Conservation (phyloP, 192 early-diverging fungal species). For the Mortierella claussenii region DNA sequence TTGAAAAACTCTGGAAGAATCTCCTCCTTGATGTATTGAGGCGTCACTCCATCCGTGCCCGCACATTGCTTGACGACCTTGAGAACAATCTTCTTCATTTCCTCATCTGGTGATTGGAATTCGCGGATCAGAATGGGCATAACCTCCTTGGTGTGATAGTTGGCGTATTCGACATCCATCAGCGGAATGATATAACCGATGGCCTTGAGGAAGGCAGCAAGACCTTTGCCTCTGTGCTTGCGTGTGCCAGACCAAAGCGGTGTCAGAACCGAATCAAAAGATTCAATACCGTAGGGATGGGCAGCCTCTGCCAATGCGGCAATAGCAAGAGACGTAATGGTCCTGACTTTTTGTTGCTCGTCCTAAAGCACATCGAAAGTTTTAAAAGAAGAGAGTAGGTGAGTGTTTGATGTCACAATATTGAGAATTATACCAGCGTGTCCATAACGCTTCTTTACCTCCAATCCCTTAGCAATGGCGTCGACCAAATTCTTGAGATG, state of each 20-base stretch:
- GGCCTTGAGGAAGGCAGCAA: slow-evolving; percentile 98
- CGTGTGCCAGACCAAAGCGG: slow-evolving; percentile 95
- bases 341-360: slow-evolving; percentile 96
- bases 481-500: slow-evolving; percentile 94
- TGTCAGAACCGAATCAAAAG: slow-evolving; percentile 90
- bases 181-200: slow-evolving; percentile 98
- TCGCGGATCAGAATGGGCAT: slow-evolving; percentile 94
- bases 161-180: slow-evolving; percentile 96
- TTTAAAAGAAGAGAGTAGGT: background rate
- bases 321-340: slow-evolving; percentile 93
- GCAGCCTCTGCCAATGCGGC: slow-evolving; percentile 96
- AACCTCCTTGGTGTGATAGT: slow-evolving; percentile 93
- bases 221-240: slow-evolving; percentile 94
- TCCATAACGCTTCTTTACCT: slow-evolving; percentile 57
- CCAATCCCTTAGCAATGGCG: slow-evolving; percentile 88
- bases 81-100: slow-evolving; percentile 99
- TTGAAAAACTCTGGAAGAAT: slow-evolving; percentile 96
- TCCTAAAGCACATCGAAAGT: slow-evolving; percentile 60
- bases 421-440: no score
- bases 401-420: no score
- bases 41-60: slow-evolving; percentile 90
- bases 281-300: slow-evolving; percentile 98
- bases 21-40: slow-evolving; percentile 86
- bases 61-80: slow-evolving; percentile 98
- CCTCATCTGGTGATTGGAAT: slow-evolving; percentile 97